phyloP scores from a whole-genome alignment of 371 early-diverging fungal genomes.

The Mucor indicus region DNA sequence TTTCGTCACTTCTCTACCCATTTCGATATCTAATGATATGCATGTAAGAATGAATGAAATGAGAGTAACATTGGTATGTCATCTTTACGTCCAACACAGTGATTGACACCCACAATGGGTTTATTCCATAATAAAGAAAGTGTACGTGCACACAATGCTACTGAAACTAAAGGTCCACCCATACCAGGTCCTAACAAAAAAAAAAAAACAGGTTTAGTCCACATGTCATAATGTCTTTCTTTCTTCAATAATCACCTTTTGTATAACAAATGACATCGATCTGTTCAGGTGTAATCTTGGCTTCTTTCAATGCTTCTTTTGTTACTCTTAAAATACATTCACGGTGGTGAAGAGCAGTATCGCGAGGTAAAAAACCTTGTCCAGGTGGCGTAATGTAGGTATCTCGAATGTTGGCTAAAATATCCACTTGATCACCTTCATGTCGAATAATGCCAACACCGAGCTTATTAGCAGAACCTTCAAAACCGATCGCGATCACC shows the following conservation, averaged over 20 bases:
- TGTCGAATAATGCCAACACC: slow-evolving; percentile 97
- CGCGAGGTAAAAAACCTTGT: slow-evolving; percentile 95
- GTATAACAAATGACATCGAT: slow-evolving; percentile 97
- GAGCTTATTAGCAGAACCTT: slow-evolving; percentile 99
- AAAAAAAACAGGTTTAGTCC: not conserved
- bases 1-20: slow-evolving; percentile 98
- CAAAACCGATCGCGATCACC: slow-evolving; percentile 79
- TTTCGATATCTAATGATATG: slow-evolving; percentile 89
- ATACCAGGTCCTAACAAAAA: slow-evolving; percentile 90
- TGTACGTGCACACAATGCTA: slow-evolving; percentile 95
- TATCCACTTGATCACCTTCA: slow-evolving; percentile 46
- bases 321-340: slow-evolving; percentile 78
- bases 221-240: not conserved
- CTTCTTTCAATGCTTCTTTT: slow-evolving; percentile 76
- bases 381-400: slow-evolving; percentile 99
- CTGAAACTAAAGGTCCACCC: slow-evolving; percentile 93
- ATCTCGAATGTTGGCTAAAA: slow-evolving; percentile 90
- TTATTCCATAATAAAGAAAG: slow-evolving; percentile 89
- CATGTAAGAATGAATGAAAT: too few species aligned
- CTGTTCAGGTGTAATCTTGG: slow-evolving; percentile 71
- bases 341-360: slow-evolving; percentile 97
- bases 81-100: slow-evolving; percentile 92
- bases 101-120: slow-evolving; percentile 98
- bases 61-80: not conserved
- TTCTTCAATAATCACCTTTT: slow-evolving; percentile 52